Evolutionary conservation across 1,284 basidiomycete genomes (phyloP).

Genomic region (Apiotrichum akiyoshidainum): DNA sequence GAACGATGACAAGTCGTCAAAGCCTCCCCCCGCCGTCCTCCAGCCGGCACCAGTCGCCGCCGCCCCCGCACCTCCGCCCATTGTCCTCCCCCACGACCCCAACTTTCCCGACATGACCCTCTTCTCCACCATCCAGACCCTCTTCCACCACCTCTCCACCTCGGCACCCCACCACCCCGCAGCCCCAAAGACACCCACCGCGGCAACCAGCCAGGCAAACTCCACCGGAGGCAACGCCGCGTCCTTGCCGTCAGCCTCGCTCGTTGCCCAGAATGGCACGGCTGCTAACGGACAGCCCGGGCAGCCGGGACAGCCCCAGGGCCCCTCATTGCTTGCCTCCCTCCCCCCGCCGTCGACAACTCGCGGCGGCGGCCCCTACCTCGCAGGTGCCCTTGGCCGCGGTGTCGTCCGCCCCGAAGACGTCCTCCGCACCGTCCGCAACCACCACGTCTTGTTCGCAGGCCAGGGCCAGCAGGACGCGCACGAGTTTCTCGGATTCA

Average conservation of each 20-base stretch:
- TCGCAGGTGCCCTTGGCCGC: slow-evolving; percentile 58
- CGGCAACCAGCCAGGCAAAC: slow-evolving; percentile 4
- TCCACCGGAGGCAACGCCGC: slow-evolving; percentile 26
- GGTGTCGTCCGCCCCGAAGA: slow-evolving; percentile 82
- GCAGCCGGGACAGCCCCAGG: slow-evolving; percentile 21
- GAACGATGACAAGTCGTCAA: slow-evolving; percentile 5
- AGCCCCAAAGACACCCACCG: slow-evolving; percentile 29
- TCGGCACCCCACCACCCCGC: slow-evolving; percentile 48
- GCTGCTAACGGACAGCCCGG: slow-evolving; percentile 1
- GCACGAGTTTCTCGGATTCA: slow-evolving; percentile 93
- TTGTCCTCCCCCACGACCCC: slow-evolving; percentile 53
- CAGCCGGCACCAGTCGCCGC: slow-evolving; percentile 8
- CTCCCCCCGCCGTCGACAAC: slow-evolving; percentile 43
- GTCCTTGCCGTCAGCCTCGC: slow-evolving; percentile 30
- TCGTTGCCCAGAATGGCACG: slow-evolving; percentile 8
- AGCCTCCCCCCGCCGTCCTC: neutral
- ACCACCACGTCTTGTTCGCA: slow-evolving; percentile 80
- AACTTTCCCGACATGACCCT: slow-evolving; percentile 66
- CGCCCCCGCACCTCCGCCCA: slow-evolving; percentile 14
- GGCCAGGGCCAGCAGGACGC: slow-evolving; percentile 90
- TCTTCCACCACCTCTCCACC: slow-evolving; percentile 71
- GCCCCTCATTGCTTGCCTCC: slow-evolving; percentile 44
- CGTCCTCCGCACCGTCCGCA: slow-evolving; percentile 84
- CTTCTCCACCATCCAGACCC: slow-evolving; percentile 80
- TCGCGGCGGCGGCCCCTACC: slow-evolving; percentile 47